Evolutionary conservation across 768 basidiomycete genomes (phyloP), one percentile per base, ranked within the genome.

Genomic region (Paxillus rubicundulus): DNA sequence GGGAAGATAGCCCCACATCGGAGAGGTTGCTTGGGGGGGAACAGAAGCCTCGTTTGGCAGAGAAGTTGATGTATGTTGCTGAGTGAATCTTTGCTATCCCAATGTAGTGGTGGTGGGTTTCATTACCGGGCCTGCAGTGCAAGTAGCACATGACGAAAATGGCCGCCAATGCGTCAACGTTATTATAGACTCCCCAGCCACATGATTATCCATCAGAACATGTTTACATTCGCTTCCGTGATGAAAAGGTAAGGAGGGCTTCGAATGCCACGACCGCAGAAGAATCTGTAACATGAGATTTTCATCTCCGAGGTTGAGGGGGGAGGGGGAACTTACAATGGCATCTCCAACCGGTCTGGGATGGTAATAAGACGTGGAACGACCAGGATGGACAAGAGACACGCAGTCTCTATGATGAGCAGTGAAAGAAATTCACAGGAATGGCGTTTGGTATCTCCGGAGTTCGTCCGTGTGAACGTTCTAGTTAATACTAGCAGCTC

Each of bases 241-340:
- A 69, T 66, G 64, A 56, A n/a, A 57, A 51, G 36, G 47, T 55
- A 56, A 65, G 64, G 47, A 38, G 45, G 34, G 45, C 55, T 56
- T 59, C 51, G 50, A 47, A 50, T 57, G 57, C 60, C 65, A 69
- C 62, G 61, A 59, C 62, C 58, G 50, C 42, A 52, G 30, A 59
- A 61, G 50, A 53, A 56, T 53, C 34, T 42, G 5, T 52, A 62
- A 69, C 67, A 70, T 67, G 67, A 69, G 65, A 42, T 59, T 36
- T 71, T 69, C 68, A 69, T 69, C 48, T 69, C 68, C 68, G 68
- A 69, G 59, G 67, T 58, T 47, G 53, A 61, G 63, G 61, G 49
- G 51, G 57, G 54, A 57, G 56, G 57, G 61, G 47, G 55, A 30
- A 32, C 54, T 50, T 17, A 52, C 46, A 52, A 62, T 54, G 56